Base-by-base conservation (phyloP, 257 asterid species). In the Solanum paucissectum region DNA sequence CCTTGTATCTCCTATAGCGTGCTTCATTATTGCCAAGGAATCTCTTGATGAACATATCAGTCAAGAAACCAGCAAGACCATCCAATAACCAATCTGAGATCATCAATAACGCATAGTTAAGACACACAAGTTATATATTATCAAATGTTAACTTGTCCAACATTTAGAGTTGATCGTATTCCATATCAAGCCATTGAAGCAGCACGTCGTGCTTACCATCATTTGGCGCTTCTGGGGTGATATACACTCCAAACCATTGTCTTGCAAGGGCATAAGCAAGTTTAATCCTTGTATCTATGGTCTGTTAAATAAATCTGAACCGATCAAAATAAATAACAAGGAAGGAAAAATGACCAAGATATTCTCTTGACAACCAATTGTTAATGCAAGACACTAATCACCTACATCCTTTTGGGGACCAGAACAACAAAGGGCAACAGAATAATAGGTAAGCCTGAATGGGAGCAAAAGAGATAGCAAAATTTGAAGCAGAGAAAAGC, bases 191-290 rank as follows among this genome's bases (percentile, higher is more conserved):
- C 23, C 38, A 69, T 14, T 29, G 38, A 32, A 60, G 69, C 69
- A 60, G 13, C 27, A n/a, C 5, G 13, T 23, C 14, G 3, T 60
- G 38, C 76, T 72, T 72, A 72, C 99, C 99, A 92, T 97, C 99
- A 88, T 89, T 93, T 82, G 98, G 97, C 87, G 94, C 91, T 88
- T 97, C 99, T 81, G 99, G 94, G 77, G 95, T 93, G 88, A 97
- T 97, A 90, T 91, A 97, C 86, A 94, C 98, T 86, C 99, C 99
- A 94, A 96, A 97, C 99, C 99, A 95, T 93, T 96, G 99, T 88
- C 94, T 93, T 73, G 99, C 98, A 87, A 97, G 99, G 86, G 99
- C 96, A 94, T 93, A 88, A 79, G 99, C 96, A 92, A 97, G 98
- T 92, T 91, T 94, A 87, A 95, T 93, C 97, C 99, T 96, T 40